Conservation (phyloP, 371 early-diverging fungal genomes). For the Circinella umbellata region DNA sequence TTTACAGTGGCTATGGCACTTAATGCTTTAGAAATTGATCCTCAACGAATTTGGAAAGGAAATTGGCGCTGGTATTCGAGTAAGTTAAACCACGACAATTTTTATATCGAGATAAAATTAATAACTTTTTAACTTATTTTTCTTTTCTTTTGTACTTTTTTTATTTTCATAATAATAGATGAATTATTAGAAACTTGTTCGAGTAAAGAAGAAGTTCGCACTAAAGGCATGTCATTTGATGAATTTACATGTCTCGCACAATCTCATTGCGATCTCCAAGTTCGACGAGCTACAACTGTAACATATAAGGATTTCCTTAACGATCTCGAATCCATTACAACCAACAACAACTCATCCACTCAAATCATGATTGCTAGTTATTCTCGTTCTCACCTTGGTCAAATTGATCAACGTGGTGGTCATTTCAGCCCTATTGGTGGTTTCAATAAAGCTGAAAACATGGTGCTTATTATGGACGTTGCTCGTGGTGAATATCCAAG, state of each 20-base stretch:
- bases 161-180: slow-evolving; percentile 41
- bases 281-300: slow-evolving; percentile 65
- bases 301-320: slow-evolving; percentile 71
- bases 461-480: slow-evolving; percentile 83
- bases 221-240: slow-evolving; percentile 83
- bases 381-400: slow-evolving; percentile 72
- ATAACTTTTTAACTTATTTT: background rate
- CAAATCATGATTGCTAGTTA: slow-evolving; percentile 86
- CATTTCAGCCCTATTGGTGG: slow-evolving; percentile 71
- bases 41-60: slow-evolving; percentile 89
- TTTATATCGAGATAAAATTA: background rate
- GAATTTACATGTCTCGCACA: slow-evolving; percentile 86
- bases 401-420: slow-evolving; percentile 68
- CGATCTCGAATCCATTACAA: slow-evolving; percentile 70
- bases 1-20: slow-evolving; percentile 84
- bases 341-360: slow-evolving; percentile 53
- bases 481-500: slow-evolving; percentile 78
- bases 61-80: slow-evolving; percentile 84
- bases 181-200: slow-evolving; percentile 86
- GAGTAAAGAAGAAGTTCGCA: slow-evolving; percentile 69
- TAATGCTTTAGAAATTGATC: slow-evolving; percentile 93
- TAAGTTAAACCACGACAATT: slow-evolving; percentile 4
- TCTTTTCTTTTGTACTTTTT: background rate
- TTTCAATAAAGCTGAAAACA: slow-evolving; percentile 62
- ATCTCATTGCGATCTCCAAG: slow-evolving; percentile 77